Evolutionary conservation across 176 grass and related monocot genomes (phyloP), one percentile per base, ranked within the genome.

Genomic region (Pontederia paniculata): DNA sequence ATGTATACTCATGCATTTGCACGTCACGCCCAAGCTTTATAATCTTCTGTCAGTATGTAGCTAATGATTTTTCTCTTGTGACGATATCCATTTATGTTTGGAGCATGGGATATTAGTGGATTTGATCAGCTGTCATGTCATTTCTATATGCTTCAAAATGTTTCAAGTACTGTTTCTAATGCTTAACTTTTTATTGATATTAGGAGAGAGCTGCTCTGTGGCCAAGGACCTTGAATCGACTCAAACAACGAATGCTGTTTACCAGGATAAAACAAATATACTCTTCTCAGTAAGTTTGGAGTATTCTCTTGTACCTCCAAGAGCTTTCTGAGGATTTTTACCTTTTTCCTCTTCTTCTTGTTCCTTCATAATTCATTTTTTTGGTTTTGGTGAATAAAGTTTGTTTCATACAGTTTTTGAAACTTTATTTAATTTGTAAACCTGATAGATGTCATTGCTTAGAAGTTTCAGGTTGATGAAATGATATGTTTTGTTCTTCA

Each of bases 211-310:
- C 75, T 97, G 86, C 69, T 97, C 93, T 51, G 93, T 97, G 49
- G 83, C 83, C 45, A 97, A 97, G 79, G 86, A 91, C 49, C 69
- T 91, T 57, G 79, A 91, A 63, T 90, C 80, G 55, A 71, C 83
- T 72, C 61, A 77, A 72, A 58, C 86, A 65, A 88, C 74, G 64
- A 88, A 97, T 74, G 93, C 80, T n/a, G 93, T 97, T 65, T 97
- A 97, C 58, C 93, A 97, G 77, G 93, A 97, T 53, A 97, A 97
- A 79, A 97, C 86, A 37, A 97, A 97, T 64, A 91, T 97, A 74
- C 83, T 97, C 54, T 97, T 97, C 58, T 97, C 93, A 66, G 93
- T 97, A 81, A 72, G 77, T 42, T 55, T 52, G 57, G 20, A 22
- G 43, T 60, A 23, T 21, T 52, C 0, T 48, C 43, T 18, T 14